Base-by-base conservation (phyloP, 2,329 filamentous ascomycete species). In the Rhinocladiella similis region DNA sequence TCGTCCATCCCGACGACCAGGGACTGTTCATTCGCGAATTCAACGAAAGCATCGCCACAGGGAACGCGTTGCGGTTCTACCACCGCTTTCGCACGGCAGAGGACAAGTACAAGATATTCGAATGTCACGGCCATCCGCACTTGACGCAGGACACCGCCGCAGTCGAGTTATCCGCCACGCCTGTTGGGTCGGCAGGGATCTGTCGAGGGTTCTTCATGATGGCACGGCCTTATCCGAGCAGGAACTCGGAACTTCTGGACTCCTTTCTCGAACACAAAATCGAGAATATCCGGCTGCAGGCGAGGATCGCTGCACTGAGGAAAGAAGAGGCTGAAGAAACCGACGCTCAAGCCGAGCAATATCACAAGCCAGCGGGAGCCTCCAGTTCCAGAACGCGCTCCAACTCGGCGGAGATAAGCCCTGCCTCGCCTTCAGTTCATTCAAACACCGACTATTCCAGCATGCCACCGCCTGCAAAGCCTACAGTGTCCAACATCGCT, bases 251-350 rank as follows among this genome's bases (percentile, higher is more conserved):
- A 3, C 80, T 97, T 10, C 80, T 97, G 18, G 92, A 97, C 73
- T 95, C 91, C 0, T 97, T 97, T 67, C 79, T 97, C 25, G 93
- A 97, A 71, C 92, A 97, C 76, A 97, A 97, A 73, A 93, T 96
- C 53, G 93, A 97, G 72, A 96, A 97, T 67, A 91, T 96, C 75
- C 84, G 92, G 3, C 74, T 97, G 47, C 86, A 85, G 67, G 88
- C 90, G 65, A 85, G 90, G 42, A 96, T 97, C 60, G 86, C 88
- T 16, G 91, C 95, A 73, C 78, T 97, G 53, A 90, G 89, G 64
- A 82, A 83, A 59, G 93, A 97, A 72, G 93, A 97, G 71, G 85
- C 87, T 54, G 89, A 92, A 53, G 92, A 95, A 59, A 80, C 81
- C 14, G 87, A 89, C 57, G 83, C 85, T 55, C 82, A 84, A 50